Evolutionary conservation across 2,329 filamentous ascomycete species (phyloP).

Genomic region (Trichoderma sp.): DNA sequence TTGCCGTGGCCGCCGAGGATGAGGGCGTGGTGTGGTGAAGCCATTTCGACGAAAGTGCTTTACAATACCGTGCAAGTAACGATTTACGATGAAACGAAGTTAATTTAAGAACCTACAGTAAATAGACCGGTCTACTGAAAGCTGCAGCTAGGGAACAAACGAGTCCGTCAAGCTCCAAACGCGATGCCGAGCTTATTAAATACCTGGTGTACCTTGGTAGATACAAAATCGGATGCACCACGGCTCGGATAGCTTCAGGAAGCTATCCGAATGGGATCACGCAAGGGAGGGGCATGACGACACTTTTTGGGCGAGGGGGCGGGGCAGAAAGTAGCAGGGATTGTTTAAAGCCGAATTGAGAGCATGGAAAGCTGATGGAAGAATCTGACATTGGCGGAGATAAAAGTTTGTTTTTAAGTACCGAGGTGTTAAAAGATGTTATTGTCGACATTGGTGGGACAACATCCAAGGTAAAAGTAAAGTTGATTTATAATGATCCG

Average conservation of each 20-base stretch:
- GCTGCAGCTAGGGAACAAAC: not conserved
- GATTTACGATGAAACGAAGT: not conserved
- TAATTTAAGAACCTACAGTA: not conserved
- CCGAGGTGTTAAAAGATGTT: not conserved
- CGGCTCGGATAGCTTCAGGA: not conserved
- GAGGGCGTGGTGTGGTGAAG: conserved; percentile 53
- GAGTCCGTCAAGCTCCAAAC: not conserved
- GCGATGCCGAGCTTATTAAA: not conserved
- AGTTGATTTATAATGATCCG: not conserved
- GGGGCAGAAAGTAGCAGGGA: not conserved
- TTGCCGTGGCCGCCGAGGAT: conserved; percentile 82
- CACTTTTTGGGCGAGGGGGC: not conserved
- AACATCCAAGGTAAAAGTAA: not conserved
- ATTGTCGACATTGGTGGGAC: not conserved
- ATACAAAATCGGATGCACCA: not conserved
- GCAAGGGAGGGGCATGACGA: conserved; percentile 6
- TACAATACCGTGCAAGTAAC: not conserved
- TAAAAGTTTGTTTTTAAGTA: not conserved
- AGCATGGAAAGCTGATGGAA: not conserved
- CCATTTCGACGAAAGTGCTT: conserved; percentile 6
- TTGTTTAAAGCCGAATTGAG: not conserved
- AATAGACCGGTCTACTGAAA: not conserved
- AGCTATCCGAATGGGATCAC: conserved; percentile 4
- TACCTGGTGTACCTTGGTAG: not conserved
- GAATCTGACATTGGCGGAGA: not conserved